phyloP scores from a whole-genome alignment of 2,329 filamentous ascomycete species.

The Verticillium longisporum region DNA sequence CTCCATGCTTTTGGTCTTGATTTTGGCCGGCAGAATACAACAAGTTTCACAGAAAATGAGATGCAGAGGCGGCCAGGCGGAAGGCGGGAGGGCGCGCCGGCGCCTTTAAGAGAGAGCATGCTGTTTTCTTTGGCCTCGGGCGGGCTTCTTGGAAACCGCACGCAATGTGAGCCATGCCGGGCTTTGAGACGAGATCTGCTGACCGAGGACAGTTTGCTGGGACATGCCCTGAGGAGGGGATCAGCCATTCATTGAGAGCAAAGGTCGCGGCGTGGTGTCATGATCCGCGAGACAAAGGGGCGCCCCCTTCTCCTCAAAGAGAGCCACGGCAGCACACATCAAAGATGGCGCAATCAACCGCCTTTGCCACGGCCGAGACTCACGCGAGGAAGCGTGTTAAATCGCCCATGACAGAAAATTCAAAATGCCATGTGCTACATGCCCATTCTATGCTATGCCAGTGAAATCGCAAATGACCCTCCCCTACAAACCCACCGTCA shows the following conservation, averaged over 20 bases:
- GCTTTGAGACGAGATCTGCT: not conserved
- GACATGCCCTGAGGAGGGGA: not conserved
- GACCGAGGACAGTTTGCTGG: not conserved
- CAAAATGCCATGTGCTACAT: not conserved
- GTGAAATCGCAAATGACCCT: not conserved
- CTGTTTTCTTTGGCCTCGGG: not conserved
- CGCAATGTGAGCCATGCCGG: not conserved
- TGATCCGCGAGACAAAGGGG: not conserved
- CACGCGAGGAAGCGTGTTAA: not conserved
- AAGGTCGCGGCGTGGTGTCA: not conserved
- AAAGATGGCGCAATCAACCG: not conserved
- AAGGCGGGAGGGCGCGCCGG: too few relatives aligned
- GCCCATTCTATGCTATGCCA: not conserved
- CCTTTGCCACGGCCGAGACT: not conserved
- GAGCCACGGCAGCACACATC: not conserved
- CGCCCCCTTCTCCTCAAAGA: not conserved
- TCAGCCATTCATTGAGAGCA: not conserved
- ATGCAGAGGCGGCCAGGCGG: too few relatives aligned
- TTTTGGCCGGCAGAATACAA: too few relatives aligned
- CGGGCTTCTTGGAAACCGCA: not conserved
- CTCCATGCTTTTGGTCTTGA: not conserved
- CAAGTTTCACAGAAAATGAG: too few relatives aligned
- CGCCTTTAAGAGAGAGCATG: too few relatives aligned
- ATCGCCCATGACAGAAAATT: not conserved
- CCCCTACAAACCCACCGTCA: conserved; percentile 63